Evolutionary conservation across 2,329 filamentous ascomycete genomes (phyloP).

Genomic region (Phaeophleospora eucalypticola): DNA sequence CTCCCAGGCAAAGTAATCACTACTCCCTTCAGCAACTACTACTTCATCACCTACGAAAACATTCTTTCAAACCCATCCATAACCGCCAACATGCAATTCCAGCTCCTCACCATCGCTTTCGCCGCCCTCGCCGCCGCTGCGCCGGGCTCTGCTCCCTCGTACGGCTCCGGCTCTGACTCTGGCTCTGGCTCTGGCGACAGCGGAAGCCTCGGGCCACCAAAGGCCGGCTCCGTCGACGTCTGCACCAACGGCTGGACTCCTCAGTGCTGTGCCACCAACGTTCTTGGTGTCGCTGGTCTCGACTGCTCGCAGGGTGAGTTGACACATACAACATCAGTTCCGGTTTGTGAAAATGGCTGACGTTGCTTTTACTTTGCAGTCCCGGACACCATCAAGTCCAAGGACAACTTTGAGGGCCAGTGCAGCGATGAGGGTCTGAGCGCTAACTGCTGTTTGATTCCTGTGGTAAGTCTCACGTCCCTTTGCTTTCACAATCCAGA

Average conservation of each 20-base stretch:
- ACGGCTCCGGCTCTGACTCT: slow-evolving; percentile 2
- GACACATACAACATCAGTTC: neutral
- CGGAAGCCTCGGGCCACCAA: too few relatives aligned
- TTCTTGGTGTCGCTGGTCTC: slow-evolving; percentile 2
- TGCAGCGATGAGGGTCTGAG: slow-evolving; percentile 2
- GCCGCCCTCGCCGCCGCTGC: neutral
- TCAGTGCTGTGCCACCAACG: slow-evolving; percentile 8
- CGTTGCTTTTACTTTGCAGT: neutral
- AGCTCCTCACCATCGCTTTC: neutral
- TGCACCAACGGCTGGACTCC: slow-evolving; percentile 2
- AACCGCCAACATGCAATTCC: slow-evolving; percentile 5
- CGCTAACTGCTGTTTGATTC: slow-evolving; percentile 3
- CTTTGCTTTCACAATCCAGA: neutral
- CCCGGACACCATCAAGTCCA: slow-evolving; percentile 1
- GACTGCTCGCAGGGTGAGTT: slow-evolving; percentile 1
- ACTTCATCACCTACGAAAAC: neutral
- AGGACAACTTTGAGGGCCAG: slow-evolving; percentile 2
- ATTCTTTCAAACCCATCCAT: neutral
- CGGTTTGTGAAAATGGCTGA: neutral
- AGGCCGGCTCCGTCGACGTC: slow-evolving; percentile 1
- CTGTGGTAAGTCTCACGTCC: neutral
- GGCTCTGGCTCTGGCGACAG: too few relatives aligned
- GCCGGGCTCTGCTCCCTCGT: neutral
- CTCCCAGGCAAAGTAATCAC: too few relatives aligned
- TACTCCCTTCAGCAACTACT: too few relatives aligned